Evolutionary conservation across 2,329 filamentous ascomycete genomes (phyloP), one percentile per base, ranked within the genome.

Genomic region (Aureobasidium leucospermi): DNA sequence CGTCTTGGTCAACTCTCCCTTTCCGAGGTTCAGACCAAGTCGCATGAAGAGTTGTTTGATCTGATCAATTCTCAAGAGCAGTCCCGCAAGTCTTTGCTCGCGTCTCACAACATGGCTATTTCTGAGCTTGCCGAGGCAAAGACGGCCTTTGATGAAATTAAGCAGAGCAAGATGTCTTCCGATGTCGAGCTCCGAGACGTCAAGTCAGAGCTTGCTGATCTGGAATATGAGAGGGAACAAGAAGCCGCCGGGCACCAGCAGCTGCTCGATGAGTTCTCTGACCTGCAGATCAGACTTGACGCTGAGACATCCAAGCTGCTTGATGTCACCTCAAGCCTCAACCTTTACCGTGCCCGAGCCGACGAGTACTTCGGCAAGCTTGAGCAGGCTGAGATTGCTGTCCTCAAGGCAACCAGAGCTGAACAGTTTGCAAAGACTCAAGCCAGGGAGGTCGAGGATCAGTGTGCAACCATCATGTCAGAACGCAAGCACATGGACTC

Each of bases 281-380:
- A 97, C 68, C 79, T 97, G 51, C 94, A 97, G 69, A 96, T 97
- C 66, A 85, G 91, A 47, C 81, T 97, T 15, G 94, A 97, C 70
- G 87, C 88, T 6, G 94, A 97, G 74, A 84, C 85, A 1, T 96
- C 90, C 1, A 93, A 89, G 71, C 80, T 93, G 31, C 83, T 86
- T 31, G 93, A 99, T 71, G 85, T 96, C 46, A 85, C 85, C 7
- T 88, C 90, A 3, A 96, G 88, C 71, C 81, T 97, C 43, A 86
- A 85, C 62, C 77, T 96, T 63, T 99, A 97, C 80, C 96, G 96
- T 81, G 85, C 84, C 63, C 86, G 93, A 45, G 89, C 93, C 4
- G 91, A 97, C 69, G 93, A 97, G 71, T 97, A 99, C 74, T 99
- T 96, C 75, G 89, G 85, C 78, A 96, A 96, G 75, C 84, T 99